A percentile compares a stretch with the other conserved stretches of the same genome.
phyloP scores from a whole-genome alignment of 148 eudicot species.

The Heliamphora exappendiculata region DNA sequence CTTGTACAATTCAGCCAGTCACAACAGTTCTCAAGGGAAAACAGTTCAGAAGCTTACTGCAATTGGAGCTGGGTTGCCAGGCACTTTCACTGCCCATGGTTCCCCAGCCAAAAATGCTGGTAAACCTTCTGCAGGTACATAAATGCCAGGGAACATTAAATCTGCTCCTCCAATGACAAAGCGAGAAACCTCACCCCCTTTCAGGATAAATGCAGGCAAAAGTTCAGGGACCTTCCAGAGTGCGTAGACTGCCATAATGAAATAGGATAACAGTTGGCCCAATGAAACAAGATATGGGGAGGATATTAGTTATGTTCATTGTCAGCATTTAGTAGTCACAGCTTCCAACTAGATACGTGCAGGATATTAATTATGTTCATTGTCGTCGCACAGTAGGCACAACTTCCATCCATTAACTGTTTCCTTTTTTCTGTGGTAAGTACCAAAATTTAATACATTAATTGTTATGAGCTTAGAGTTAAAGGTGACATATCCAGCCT shows the following conservation, averaged over 20 bases:
- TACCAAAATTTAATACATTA: not conserved
- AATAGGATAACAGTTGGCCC: not conserved
- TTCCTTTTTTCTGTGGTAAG: not conserved
- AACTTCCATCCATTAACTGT: not conserved
- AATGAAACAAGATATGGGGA: not conserved
- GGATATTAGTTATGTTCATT: too few relatives aligned
- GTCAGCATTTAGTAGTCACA: too few relatives aligned
- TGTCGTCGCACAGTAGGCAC: not conserved
- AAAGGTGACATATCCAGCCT: not conserved
- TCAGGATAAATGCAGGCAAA: slow-evolving; percentile 71
- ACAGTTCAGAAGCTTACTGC: slow-evolving; percentile 42
- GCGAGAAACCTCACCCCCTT: slow-evolving; percentile 95
- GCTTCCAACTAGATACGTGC: too few relatives aligned
- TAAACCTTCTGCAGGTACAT: slow-evolving; percentile 60
- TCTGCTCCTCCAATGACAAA: slow-evolving; percentile 90
- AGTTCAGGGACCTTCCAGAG: slow-evolving; percentile 90
- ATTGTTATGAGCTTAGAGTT: not conserved
- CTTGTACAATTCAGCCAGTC: not conserved
- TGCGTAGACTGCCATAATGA: slow-evolving; percentile 64
- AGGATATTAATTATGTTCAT: not conserved
- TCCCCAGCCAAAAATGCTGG: slow-evolving; percentile 76
- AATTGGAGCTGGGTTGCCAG: slow-evolving; percentile 85
- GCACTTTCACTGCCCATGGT: slow-evolving; percentile 88
- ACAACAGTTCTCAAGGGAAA: not conserved
- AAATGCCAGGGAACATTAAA: slow-evolving; percentile 94